Base-by-base conservation (phyloP, 2,329 filamentous ascomycete species). In the Ophiostoma sp. region DNA sequence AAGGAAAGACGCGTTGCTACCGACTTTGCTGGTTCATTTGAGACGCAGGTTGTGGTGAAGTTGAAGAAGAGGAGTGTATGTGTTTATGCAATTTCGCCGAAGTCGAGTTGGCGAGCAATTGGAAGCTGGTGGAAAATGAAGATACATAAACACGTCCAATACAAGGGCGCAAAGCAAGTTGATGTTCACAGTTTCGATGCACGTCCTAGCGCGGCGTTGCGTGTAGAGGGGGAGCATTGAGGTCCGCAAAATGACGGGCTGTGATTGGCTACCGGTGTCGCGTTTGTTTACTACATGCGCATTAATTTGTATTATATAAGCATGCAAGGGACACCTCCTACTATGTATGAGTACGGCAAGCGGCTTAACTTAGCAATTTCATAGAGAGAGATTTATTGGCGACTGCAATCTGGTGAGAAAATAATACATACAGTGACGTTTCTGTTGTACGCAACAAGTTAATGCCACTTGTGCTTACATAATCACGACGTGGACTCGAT, bases 231-330 rank as follows among this genome's bases (percentile, higher is more conserved):
- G 65, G 73, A 69, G 69, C 69, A 48, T 57, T 23, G 8, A 62
- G 33, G 48, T 7, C 36, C 33, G 41, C 57, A 52, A 13, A 62
- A 36, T 23, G 3, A 15, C 5, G 48, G 33, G 11, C 3, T 15
- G 10, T 72, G 71, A 73, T 73, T 73, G 71, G 72, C 65, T 48
- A 3, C 20, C 11, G 15, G 36, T 33, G 35, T 71, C 72, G 72
- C 69, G 72, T 73, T 73, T 73, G 72, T 73, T 73, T 73, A 73
- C 71, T 67, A 69, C n/a, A 67, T 57, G 69, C 68, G 60, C 44
- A 57, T 57, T 4, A 27, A 57, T 57, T 7, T n/a, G 8, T 23
- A 48, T 69, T 64, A 69, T 2, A 57, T 71, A 68, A 69, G 11
- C 44, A 36, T 6, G 8, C 11, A 64, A 31, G 13, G 36, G n/a